These are phyloP conservation scores for Vaccinium darrowii DNA, from an alignment of 148 eudicot genomes.

Conservation along the genomic window DNA sequence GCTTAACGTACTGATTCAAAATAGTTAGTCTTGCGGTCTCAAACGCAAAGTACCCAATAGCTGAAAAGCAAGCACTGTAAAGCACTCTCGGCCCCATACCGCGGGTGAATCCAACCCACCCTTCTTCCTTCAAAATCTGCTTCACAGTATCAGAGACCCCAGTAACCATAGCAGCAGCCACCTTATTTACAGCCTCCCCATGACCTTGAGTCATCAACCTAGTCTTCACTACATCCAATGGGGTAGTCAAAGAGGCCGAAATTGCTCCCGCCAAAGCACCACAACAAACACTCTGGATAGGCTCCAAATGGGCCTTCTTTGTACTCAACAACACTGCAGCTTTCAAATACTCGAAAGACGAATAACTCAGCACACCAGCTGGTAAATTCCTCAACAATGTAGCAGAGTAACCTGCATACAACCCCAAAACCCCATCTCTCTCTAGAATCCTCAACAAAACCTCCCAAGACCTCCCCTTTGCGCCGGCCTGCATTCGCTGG, in stretches of 20 bases:
- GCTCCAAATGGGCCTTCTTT: constrained; percentile 49
- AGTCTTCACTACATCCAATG: constrained; percentile 91
- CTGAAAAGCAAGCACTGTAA: constrained; percentile 94
- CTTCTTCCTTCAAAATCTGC: constrained; percentile 79
- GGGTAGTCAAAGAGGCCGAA: constrained; percentile 81
- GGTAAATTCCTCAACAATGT: constrained; percentile 88
- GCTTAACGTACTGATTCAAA: constrained; percentile 64
- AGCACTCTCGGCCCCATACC: constrained; percentile 95
- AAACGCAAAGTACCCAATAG: constrained; percentile 86
- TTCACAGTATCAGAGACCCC: constrained; percentile 60
- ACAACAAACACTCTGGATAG: constrained; percentile 77
- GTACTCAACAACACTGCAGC: constrained; percentile 56
- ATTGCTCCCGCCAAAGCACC: constrained; percentile 94
- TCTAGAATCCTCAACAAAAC: constrained; percentile 63
- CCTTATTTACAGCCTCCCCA: constrained; percentile 50
- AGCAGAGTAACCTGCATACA: constrained; percentile 88
- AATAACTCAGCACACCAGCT: constrained; percentile 92
- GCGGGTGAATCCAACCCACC: constrained; percentile 78
- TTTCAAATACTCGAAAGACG: constrained; percentile 89
- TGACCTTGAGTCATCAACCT: constrained; percentile 82
- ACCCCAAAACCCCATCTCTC: constrained; percentile 77
- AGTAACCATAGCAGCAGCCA: constrained; percentile 38
- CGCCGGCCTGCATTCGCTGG: constrained; percentile 88
- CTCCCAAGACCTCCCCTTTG: constrained; percentile 89
- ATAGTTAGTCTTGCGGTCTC: constrained; percentile 86